Evolutionary conservation across 768 basidiomycete genomes (phyloP), one percentile per base, ranked within the genome.

Genomic region (Obba rivulosa): DNA sequence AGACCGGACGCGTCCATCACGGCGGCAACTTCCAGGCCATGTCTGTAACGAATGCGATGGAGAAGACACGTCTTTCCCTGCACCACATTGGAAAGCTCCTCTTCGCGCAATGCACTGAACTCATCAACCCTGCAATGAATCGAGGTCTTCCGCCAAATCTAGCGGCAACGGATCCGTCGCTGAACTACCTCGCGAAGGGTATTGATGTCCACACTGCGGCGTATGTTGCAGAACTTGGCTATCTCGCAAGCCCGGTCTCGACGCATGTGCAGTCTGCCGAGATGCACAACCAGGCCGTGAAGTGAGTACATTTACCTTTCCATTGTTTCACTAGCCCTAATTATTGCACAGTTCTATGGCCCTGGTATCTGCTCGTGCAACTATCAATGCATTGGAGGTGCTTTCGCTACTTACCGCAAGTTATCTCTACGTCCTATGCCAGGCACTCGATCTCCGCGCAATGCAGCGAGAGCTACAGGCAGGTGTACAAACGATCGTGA

Each of bases 11-110:
- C 45, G 72, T 90, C 17, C 86, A 91, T 62, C 77, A 91, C 48
- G 90, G 87, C 25, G 91, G 91, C 13, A 92, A 92, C 62, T 92
- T 93, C 78, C 90, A 92, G 61, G 87, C 88, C 0, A 85, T 89
- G 76, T 73, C 87, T 3, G 81, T 92, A 37, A 87, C 87, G 5
- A 89, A 87, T 46, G 80, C 82, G 11, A 91, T 92, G 86, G 90
- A 92, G 63, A 88, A 89, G 64, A 86, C 85, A 13, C 84, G 90
- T 17, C 66, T 78, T 18, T 67, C 74, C 2, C 56, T 78, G 23
- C 71, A 73, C 51, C 74, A 75, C 57, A 61, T 79, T 42, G 78
- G 76, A 49, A 77, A 76, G 56, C 53, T 79, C 21, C 51, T 73
- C 34, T 79, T 76, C 50, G 63, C 78, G 3, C 77, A 79, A 56